Conservation (phyloP, 2,329 filamentous ascomycete species). For the Aspergillus spinulosporus region DNA sequence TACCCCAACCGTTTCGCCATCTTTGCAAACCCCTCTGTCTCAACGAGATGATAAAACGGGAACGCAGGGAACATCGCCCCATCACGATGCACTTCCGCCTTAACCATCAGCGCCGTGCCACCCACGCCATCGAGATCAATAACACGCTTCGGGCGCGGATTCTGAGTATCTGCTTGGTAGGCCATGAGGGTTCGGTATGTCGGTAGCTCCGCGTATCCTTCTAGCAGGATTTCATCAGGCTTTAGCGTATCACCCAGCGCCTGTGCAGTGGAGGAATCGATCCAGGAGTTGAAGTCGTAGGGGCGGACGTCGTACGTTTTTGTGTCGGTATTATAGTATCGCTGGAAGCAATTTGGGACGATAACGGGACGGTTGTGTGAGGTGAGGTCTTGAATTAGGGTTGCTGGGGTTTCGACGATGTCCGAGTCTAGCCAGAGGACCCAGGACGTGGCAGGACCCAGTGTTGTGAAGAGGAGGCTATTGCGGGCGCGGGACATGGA, state of each 20-base stretch:
- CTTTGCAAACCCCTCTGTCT: constrained; percentile 96
- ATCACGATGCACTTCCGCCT: constrained; percentile 94
- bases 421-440: constrained; percentile 95
- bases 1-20: constrained; percentile 91
- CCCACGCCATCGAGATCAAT: constrained; percentile 89
- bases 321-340: constrained; percentile 71
- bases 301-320: constrained; percentile 73
- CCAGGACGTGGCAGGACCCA: constrained; percentile 90
- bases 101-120: constrained; percentile 87
- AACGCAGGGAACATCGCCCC: constrained; percentile 99
- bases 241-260: constrained; percentile 77
- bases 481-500: constrained; percentile 94
- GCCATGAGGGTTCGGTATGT: constrained; percentile 93
- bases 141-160: constrained; percentile 61
- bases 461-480: constrained; percentile 88
- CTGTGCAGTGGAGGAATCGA: constrained; percentile 79
- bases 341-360: constrained; percentile 93
- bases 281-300: constrained; percentile 98
- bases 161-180: constrained; percentile 62
- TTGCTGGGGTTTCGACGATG: constrained; percentile 80
- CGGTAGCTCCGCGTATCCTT: constrained; percentile 89
- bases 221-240: constrained; percentile 85
- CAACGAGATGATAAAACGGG: constrained; percentile 92
- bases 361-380: constrained; percentile 85
- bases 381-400: constrained; percentile 89